Evolutionary conservation across 495 filamentous ascomycete species (phyloP).

Genomic region (Daldinia vernicosa): DNA sequence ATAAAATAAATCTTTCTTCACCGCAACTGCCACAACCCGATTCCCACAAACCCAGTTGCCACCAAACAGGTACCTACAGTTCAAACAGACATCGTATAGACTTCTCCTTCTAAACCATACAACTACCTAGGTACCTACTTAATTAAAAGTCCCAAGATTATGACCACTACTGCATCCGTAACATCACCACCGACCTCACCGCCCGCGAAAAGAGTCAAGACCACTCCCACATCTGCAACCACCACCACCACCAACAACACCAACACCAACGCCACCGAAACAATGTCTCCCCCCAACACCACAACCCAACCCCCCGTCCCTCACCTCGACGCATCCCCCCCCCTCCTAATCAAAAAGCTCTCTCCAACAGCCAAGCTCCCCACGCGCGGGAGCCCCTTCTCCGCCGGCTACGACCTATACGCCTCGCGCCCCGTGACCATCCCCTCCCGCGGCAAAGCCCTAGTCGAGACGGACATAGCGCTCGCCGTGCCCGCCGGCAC

Average conservation of each 20-base stretch:
- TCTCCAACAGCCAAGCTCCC: conserved; percentile 75
- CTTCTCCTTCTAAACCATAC: conserved; percentile 4
- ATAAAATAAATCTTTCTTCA: conserved; percentile 18
- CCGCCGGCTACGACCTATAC: conserved; percentile 92
- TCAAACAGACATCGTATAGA: neutral
- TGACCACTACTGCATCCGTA: conserved; percentile 61
- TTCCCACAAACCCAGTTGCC: neutral
- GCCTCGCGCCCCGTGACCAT: conserved; percentile 76
- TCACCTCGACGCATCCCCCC: conserved; percentile 53
- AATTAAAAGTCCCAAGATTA: conserved; percentile 45
- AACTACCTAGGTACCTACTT: neutral
- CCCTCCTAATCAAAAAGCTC: conserved; percentile 87
- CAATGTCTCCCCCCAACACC: conserved; percentile 22
- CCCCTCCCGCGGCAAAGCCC: conserved; percentile 79
- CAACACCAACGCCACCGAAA: conserved; percentile 21
- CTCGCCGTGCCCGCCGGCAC: conserved; percentile 89
- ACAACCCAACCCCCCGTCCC: conserved; percentile 32
- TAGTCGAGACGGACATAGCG: conserved; percentile 89
- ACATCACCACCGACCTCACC: conserved; percentile 56
- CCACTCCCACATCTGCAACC: conserved; percentile 20
- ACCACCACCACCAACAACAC: neutral
- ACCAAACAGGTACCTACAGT: neutral
- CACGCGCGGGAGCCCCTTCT: conserved; percentile 86
- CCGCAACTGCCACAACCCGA: conserved; percentile 27
- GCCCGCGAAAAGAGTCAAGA: conserved; percentile 60